phyloP scores from a whole-genome alignment of 306 rosid genomes.

The Cajanus cajan region DNA sequence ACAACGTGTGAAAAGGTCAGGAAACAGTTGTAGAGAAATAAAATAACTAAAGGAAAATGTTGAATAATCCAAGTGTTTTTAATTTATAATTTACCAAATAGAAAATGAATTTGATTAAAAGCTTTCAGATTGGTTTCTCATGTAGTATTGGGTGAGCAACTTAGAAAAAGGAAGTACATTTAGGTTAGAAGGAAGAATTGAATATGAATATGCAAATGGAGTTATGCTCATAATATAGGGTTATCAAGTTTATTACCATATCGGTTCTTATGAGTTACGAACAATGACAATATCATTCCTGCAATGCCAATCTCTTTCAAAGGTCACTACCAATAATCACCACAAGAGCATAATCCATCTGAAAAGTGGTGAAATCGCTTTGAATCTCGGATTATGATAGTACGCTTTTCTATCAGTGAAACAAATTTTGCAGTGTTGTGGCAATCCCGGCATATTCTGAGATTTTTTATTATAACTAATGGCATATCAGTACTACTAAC shows the following conservation, averaged over 20 bases:
- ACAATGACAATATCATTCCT: background rate
- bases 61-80: background rate
- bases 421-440: conserved; percentile 62
- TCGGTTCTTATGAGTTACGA: background rate
- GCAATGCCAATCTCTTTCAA: background rate
- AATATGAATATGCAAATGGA: background rate
- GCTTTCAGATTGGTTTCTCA: background rate
- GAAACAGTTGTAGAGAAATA: background rate
- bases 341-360: conserved; percentile 64
- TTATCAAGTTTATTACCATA: background rate
- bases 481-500: conserved; percentile 45
- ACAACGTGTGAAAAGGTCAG: background rate
- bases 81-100: background rate
- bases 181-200: background rate
- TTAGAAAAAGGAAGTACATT: background rate
- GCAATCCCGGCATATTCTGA: conserved; percentile 72
- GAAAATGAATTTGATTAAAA: conserved; percentile 16
- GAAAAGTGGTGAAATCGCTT: conserved; percentile 78
- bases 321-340: conserved; percentile 64
- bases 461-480: conserved; percentile 59
- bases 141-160: background rate
- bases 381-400: conserved; percentile 63
- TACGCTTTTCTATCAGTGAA: conserved; percentile 56
- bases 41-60: background rate
- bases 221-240: background rate